Evolutionary conservation across 768 basidiomycete species (phyloP).

Genomic region (Steccherinum ochraceum): DNA sequence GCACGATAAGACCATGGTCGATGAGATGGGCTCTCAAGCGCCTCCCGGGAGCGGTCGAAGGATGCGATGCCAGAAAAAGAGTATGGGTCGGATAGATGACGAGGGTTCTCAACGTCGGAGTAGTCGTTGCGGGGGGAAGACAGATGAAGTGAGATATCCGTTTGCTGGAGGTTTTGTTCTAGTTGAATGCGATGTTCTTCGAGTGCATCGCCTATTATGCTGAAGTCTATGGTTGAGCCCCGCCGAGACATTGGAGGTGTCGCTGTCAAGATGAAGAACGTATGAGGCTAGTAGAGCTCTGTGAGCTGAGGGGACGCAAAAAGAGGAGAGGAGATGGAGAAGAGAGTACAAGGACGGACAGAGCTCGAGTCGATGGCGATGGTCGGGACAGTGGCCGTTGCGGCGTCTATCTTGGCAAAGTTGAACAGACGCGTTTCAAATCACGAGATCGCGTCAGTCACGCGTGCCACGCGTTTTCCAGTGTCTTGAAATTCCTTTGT

Average conservation of each 20-base stretch:
- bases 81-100: conserved; percentile 57
- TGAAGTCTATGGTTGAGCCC: conserved; percentile 30
- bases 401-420: not conserved
- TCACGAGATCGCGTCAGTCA: not conserved
- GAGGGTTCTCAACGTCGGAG: conserved; percentile 61
- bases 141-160: conserved; percentile 65
- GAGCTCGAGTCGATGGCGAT: conserved; percentile 1
- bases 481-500: too few species aligned
- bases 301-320: too few species aligned
- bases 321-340: too few species aligned
- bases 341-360: not conserved
- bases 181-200: conserved; percentile 74
- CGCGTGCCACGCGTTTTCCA: too few species aligned
- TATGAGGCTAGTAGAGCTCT: too few species aligned
- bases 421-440: not conserved
- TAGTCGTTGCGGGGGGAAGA: conserved; percentile 41
- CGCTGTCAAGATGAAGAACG: too few species aligned
- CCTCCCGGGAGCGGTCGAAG: conserved; percentile 31
- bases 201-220: conserved; percentile 67
- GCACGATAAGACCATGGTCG: conserved; percentile 31
- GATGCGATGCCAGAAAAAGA: conserved; percentile 52
- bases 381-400: too few species aligned
- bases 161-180: conserved; percentile 70
- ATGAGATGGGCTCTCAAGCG: conserved; percentile 14
- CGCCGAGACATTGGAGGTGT: conserved; percentile 6